Conservation (phyloP, 805 yeast genomes). For the Hanseniaspora occidentalis region DNA sequence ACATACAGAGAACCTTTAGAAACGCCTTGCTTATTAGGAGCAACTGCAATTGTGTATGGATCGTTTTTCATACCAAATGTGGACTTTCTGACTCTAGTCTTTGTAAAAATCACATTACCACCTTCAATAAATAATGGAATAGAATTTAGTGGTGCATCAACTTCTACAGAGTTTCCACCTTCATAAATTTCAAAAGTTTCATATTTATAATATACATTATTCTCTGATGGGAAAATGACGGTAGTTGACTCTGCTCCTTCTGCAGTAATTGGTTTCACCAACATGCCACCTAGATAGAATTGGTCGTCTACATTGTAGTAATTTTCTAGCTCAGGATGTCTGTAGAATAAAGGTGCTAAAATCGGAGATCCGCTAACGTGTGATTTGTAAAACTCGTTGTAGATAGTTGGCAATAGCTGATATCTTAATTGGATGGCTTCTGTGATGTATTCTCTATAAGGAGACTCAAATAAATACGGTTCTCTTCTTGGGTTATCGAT, state of each 20-base stretch:
- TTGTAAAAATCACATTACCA: slow-evolving; percentile 61
- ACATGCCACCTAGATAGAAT: slow-evolving; percentile 68
- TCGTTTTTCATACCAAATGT: slow-evolving; percentile 62
- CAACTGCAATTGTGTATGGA: slow-evolving; percentile 67
- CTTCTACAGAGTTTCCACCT: slow-evolving; percentile 21
- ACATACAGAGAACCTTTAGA: slow-evolving; percentile 56
- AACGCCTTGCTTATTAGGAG: slow-evolving; percentile 33
- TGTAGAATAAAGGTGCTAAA: slow-evolving; percentile 54
- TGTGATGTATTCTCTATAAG: slow-evolving; percentile 50
- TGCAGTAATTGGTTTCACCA: slow-evolving; percentile 71
- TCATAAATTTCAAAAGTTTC: slow-evolving; percentile 26
- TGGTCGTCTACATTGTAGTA: slow-evolving; percentile 61
- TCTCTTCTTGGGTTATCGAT: slow-evolving; percentile 87
- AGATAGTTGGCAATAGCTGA: slow-evolving; percentile 60
- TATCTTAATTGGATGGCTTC: slow-evolving; percentile 68
- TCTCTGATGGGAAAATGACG: slow-evolving; percentile 28
- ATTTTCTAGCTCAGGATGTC: slow-evolving; percentile 31
- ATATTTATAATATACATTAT: slow-evolving; percentile 45
- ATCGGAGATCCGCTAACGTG: slow-evolving; percentile 56
- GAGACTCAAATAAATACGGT: slow-evolving; percentile 79
- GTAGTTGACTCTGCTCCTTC: slow-evolving; percentile 31
- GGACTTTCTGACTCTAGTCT: slow-evolving; percentile 70
- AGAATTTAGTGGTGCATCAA: slow-evolving; percentile 38
- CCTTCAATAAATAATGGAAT: slow-evolving; percentile 68
- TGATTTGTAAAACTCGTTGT: slow-evolving; percentile 64